Base-by-base conservation (phyloP, 106 monocot genomes). In the Narthecium ossifragum region DNA sequence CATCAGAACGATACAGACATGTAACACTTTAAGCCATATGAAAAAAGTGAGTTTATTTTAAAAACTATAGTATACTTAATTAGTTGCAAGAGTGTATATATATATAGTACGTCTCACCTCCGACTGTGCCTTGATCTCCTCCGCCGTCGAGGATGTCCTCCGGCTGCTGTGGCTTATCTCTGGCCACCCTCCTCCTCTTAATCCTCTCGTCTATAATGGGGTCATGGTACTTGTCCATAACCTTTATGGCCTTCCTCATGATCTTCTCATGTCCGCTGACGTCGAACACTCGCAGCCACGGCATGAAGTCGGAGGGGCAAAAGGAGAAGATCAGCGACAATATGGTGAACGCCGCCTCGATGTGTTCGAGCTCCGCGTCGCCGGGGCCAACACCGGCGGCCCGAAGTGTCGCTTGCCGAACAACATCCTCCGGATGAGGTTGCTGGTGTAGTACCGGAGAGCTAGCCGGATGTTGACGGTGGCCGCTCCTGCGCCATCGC, bases 111-210 rank as follows among this genome's bases (percentile, higher is more conserved):
- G 5, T 3, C 70, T 70, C 62, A 77, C 70, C 2, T 20, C 48
- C 0, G n/a, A 8, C 27, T 73, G 72, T 17, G 63, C 78, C 25
- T 66, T 73, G 51, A 78, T 64, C 51, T 78, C 78, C 0, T 78
- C 73, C 0, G 23, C 0, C 25, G 28, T 78, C 78, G 3, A 78
- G 63, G 4, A 51, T 18, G 13, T 78, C 78, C 43, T 48, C 37
- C 43, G 29, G 48, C 20, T 71, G 50, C 23, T 15, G 17, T n/a
- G 26, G 8, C 21, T 17, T 25, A 1, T 6, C 24, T 2, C 26
- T 21, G 1, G 0, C 10, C 9, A 12, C 46, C 18, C 54, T 58
- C 63, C 41, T 55, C 15, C 22, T 40, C 27, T 57, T 8, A 4
- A 73, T 25, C 50, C 73, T 78, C 46, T 63, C 62, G 0, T 73